Evolutionary conservation across 148 eudicot species (phyloP), one percentile per base, ranked within the genome.

Genomic region (Fagopyrum esculentum): DNA sequence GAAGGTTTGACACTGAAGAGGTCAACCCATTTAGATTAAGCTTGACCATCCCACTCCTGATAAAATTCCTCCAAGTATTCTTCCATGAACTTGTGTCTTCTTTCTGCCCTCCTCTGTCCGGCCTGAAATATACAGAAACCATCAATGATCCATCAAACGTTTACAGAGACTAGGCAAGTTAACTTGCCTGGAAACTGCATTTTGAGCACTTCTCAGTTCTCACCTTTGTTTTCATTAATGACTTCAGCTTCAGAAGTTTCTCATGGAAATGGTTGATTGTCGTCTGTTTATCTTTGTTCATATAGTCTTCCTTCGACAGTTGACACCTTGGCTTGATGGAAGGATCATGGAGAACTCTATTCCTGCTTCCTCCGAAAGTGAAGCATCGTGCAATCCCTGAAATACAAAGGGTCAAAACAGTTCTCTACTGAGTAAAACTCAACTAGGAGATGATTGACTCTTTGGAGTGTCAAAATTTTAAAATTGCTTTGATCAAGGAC

Each of bases 311-410:
- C 78, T 92, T 95, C 3, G 96, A 89, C 84, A 95, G 55, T 79
- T 86, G 83, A 47, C 78, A 61, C 72, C 97, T 88, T 54, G 97
- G 96, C 78, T 87, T 77, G 70, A 91, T 83, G 72, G 75, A 76
- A 45, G 98, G 92, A 82, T 95, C 93, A 81, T 92, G 91, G 54
- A 95, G 90, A 68, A 82, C 84, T 72, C 82, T 81, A 52, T 85
- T 87, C 81, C 96, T 84, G 85, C 96, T 95, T 75, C 97, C 98
- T 22, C 98, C 97, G 83, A 95, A 95, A 45, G 98, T 95, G 80
- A 95, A 95, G 85, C 98, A 95, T 70, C 98, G 97, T 68, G 98
- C 97, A 86, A 95, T 92, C 76, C 98, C 98, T 91, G 83, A 52
- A 80, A 78, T 54, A 51, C 51, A 30, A 73, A n/a, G 69, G 12